Base-by-base conservation (phyloP, 768 basidiomycete genomes). In the Suillus brevipes region DNA sequence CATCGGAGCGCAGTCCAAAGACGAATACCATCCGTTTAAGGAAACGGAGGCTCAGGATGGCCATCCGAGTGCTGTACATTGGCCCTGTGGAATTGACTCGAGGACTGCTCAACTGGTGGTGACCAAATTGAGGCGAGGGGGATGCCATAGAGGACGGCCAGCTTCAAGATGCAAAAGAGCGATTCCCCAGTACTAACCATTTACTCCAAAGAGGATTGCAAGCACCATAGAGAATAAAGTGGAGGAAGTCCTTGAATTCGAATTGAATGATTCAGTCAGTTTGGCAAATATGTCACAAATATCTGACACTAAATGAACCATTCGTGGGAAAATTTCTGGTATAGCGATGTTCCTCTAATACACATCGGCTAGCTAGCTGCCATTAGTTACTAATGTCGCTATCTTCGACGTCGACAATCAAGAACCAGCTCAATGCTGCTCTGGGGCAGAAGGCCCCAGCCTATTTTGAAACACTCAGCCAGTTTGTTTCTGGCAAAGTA, bases 361-460 rank as follows among this genome's bases (percentile, higher is more conserved):
- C 31, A 31, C 31, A 31, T 31, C 31, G 31, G 31, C 31, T 31
- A 28, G 1, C 1, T 1, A 31, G 31, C 4, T 4, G 4, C n/a
- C 47, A 49, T 6, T 49, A 49, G 13, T 25, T 25, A 50, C 25
- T 5, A 34, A 92, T 92, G 91, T 92, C 91, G 31, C 79, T 92
- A 62, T 87, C 88, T 38, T 90, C 90, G 14, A 92, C 91, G 8
- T 83, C 87, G 14, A 89, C 85, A 4, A 85, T 92, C 70, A 91
- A 92, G 76, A 78, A 79, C 28, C 89, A 92, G 74, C 81, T 94
- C 28, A 82, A 81, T 25, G 79, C 79, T 47, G 84, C 85, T 4
- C 78, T 94, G 12, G 92, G 90, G 5, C 67, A 79, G 50, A 89
- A 88, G 63, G 85, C 89, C 1, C 74, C 79, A 1, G 70, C 65